Percentiles rank a stretch among this genome's conserved stretches.
Conservation (phyloP, 139 green algal genomes). For the Klebsormidium nitens region DNA sequence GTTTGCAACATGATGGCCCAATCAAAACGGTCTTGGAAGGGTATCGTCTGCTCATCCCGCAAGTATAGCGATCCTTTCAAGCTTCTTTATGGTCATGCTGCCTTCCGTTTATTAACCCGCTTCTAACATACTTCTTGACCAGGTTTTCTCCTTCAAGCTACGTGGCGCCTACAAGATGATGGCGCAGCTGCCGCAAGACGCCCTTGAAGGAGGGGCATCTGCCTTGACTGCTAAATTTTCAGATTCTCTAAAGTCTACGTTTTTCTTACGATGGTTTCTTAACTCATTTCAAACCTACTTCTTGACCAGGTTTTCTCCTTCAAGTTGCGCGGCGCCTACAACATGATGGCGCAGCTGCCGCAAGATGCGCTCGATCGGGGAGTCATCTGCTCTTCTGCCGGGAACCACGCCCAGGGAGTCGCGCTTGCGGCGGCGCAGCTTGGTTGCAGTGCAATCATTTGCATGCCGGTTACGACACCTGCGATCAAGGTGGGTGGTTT, state of each 20-base stretch:
- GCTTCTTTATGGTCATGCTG: no score
- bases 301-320: constrained; percentile 71
- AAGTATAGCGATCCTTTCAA: no score
- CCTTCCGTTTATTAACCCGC: no score
- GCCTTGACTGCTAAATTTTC: no score
- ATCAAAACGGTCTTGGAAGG: no score
- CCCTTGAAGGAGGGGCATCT: constrained; percentile 60
- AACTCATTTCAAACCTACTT: no score
- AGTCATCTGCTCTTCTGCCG: constrained; percentile 86
- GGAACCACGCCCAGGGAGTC: constrained; percentile 96
- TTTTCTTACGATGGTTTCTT: no score
- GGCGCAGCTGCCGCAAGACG: constrained; percentile 63
- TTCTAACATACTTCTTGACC: no score
- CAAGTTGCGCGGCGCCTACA: constrained; percentile 89
- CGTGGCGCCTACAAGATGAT: constrained; percentile 86
- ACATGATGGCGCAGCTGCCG: constrained; percentile 82
- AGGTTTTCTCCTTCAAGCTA: constrained; percentile 88
- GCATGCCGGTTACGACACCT: constrained; percentile 83
- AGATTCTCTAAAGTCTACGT: no score
- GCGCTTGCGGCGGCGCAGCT: constrained; percentile 57
- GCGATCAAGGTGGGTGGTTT: no score
- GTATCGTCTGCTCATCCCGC: no score
- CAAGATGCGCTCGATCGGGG: constrained; percentile 62
- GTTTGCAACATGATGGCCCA: no score
- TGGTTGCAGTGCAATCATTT: constrained; percentile 73